Evolutionary conservation across 2,329 filamentous ascomycete species (phyloP).

Genomic region (Pleurostoma richardsiae): DNA sequence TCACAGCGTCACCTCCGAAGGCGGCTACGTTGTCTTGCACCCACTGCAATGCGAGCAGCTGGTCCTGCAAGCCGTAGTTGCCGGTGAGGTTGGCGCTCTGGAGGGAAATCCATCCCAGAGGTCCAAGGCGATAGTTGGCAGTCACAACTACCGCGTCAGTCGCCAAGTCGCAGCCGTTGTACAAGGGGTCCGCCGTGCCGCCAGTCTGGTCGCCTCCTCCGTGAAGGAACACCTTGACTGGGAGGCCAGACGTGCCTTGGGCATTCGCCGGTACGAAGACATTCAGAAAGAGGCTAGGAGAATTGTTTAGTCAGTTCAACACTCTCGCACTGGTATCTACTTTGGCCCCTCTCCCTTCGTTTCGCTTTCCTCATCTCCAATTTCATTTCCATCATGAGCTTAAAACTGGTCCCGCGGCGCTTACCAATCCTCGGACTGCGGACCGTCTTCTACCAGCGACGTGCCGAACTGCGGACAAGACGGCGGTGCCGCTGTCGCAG

Average conservation of each 20-base stretch:
- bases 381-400: too few species aligned
- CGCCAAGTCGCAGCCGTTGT: constrained; percentile 16
- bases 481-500: constrained; percentile 2
- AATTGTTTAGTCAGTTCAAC: neutral
- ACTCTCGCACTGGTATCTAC: too few species aligned
- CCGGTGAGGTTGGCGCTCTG: constrained; percentile 33
- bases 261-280: constrained; percentile 5
- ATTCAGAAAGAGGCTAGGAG: constrained; percentile 3
- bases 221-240: constrained; percentile 13
- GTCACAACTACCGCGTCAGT: constrained; percentile 18
- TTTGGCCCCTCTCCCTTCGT: too few species aligned
- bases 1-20: constrained; percentile 35
- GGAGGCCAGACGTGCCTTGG: constrained; percentile 1
- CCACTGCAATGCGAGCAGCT: constrained; percentile 42
- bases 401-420: neutral
- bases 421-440: constrained; percentile 6
- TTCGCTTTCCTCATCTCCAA: too few species aligned
- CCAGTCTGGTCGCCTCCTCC: constrained; percentile 16
- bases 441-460: constrained; percentile 1
- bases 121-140: constrained; percentile 35
- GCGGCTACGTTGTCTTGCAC: constrained; percentile 37
- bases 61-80: constrained; percentile 46
- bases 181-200: constrained; percentile 15
- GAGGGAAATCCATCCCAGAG: constrained; percentile 39
- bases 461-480: constrained; percentile 3